Evolutionary conservation across 495 filamentous ascomycete genomes (phyloP).

Genomic region (Tuber borchii): DNA sequence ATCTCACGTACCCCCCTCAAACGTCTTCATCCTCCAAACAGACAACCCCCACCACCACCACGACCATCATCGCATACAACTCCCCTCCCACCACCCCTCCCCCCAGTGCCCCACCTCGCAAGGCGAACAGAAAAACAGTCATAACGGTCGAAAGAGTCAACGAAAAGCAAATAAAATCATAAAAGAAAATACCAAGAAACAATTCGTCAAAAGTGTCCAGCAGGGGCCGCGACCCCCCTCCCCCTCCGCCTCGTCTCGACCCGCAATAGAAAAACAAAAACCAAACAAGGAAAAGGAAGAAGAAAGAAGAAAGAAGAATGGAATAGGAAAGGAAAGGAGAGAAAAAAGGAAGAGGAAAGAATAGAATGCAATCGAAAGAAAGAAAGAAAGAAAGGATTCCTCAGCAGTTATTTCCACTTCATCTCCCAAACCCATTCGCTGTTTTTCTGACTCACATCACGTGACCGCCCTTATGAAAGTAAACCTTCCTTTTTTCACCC

Average conservation of each 20-base stretch:
- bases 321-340: not conserved
- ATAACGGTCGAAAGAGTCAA: not conserved
- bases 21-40: not conserved
- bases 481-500: not conserved
- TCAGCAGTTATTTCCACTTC: not conserved
- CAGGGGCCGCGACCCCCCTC: not conserved
- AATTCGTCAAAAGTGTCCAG: not conserved
- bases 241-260: not conserved
- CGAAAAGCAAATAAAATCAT: not conserved
- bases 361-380: not conserved
- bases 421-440: not conserved
- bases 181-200: slow-evolving; percentile 1
- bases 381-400: not conserved
- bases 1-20: not conserved
- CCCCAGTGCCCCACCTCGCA: not conserved
- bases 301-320: not conserved
- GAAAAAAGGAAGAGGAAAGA: not conserved
- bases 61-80: slow-evolving; percentile 1
- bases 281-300: not conserved
- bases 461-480: not conserved
- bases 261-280: not conserved
- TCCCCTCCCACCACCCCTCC: not conserved
- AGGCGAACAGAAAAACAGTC: slow-evolving; percentile 2
- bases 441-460: slow-evolving; percentile 5
- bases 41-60: slow-evolving; percentile 3